Base-by-base conservation (phyloP, 2,329 filamentous ascomycete genomes). In the Tolypocladium ophioglossoides region DNA sequence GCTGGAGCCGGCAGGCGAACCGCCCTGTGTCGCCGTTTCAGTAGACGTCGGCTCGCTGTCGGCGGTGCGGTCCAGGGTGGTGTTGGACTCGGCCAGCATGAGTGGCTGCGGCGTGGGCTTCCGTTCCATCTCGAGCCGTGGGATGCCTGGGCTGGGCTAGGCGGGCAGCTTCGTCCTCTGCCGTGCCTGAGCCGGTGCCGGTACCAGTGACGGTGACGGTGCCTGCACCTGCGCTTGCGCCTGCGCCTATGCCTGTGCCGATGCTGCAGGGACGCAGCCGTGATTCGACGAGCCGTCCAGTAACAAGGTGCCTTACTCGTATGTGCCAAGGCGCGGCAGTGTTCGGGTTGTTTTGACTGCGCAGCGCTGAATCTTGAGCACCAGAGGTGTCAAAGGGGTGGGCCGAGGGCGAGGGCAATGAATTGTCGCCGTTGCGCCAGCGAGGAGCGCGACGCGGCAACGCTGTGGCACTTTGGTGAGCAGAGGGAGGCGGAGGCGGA, bases 91-190 rank as follows among this genome's bases (percentile, higher is more conserved):
- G 63, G 73, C 71, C 69, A 82, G 72, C 66, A 74, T 70, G 70
- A 82, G 74, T 70, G 79, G 78, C 72, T 81, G 75, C 61, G 78
- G 79, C 69, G 74, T 77, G 64, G 76, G 70, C 70, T 80, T 83
- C 68, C 79, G 79, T 71, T 74, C 78, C 79, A 82, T 82, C 32
- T 61, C 57, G 56, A 54, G 52, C 41, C 52, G 35, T 44, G 52
- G 52, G 34, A 46, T 52, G 18, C 37, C 16, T 53, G 20, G n/a
- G 37, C 44, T 12, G 27, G 44, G 44, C 18, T n/a, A 10, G 8
- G 52, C 46, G 16, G 8, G 52, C 46, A 44, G 52, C 47, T 40
- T 44, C 30, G 46, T 20, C 35, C 30, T 32, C 6, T 20, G 27
- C 27, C 18, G 16, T 32, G 44, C 44, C 44, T 32, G 27, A 32